Base-by-base conservation (phyloP, 2,329 filamentous ascomycete species). In the Diaporthe vexans region DNA sequence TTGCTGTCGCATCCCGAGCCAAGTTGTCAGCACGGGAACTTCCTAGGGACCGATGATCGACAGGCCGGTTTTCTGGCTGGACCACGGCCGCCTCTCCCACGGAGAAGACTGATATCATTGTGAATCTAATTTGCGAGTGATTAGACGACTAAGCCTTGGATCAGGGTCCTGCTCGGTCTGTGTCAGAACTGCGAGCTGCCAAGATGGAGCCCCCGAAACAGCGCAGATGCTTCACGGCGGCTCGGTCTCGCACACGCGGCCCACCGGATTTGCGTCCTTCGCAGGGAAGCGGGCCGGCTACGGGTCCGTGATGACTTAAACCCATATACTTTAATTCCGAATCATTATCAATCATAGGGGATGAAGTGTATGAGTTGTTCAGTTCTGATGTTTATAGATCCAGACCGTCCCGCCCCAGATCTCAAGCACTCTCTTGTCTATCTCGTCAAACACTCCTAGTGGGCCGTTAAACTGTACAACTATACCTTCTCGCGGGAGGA, bases 41-140 rank as follows among this genome's bases (percentile, higher is more conserved):
- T 67, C 61, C 43, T 48, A 51, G 61, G 61, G 13, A 37, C 61
- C 61, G 61, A 67, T 67, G 61, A 67, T 67, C 61, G 10, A 67
- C 61, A 51, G 26, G 43, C 61, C 61, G 61, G 61, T 51, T 52
- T 35, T 67, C 61, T 51, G 61, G 19, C 43, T 51, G 61, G 61
- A 21, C 61, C 61, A 35, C 26, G 29, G 43, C 43, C 61, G 40
- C 40, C 35, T 33, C 8, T 52, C n/a, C 61, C 19, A 24, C 29
- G 17, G 61, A 29, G 40, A 29, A 3, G 17, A 24, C 40, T 67
- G 61, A 52, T 67, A 51, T 67, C 61, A 67, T 67, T 24, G 9
- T 51, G 26, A 67, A 51, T 67, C 61, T 37, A 67, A 51, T 67
- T 48, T 51, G 15, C 43, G 61, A 67, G 35, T 43, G 35, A 61